Evolutionary conservation across 257 asterid species (phyloP), one percentile per base, ranked within the genome.

Genomic region (Gentiana straminea): DNA sequence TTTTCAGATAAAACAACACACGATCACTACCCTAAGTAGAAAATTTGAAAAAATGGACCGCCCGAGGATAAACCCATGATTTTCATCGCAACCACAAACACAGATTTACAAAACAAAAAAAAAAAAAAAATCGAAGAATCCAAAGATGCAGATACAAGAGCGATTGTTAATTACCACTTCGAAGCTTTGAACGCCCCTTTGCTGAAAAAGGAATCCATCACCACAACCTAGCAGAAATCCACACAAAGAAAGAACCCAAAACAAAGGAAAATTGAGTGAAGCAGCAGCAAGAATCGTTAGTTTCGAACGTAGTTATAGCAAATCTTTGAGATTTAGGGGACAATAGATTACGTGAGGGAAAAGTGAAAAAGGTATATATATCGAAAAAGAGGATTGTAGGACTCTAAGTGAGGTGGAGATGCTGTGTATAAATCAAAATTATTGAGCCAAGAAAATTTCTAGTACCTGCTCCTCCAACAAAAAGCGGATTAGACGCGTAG

Each of bases 161-260:
- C 15, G 62, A 47, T 8, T 8, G 10, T 64, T 7, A 4, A 39
- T 66, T 73, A 90, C 98, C 98, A 90, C 84, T 83, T 84, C 38
- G 89, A 68, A 60, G 86, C 91, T 77, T 84, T 84, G 81, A 90
- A 90, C 49, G 86, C 90, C 64, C 91, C 88, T 70, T 69, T 79
- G 74, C 54, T 76, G 85, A 90, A 86, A 77, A 90, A 72, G 52
- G 98, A 84, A 75, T 89, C 95, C 57, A 82, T 68, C 58, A 61
- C 64, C 71, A 77, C 38, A 70, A 72, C 70, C 65, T 24, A 37
- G 63, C 24, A 37, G 32, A 32, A 4, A 33, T 55, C 13, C 41
- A 50, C 64, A 12, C 13, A 49, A 7, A 32, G 51, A 0, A 24
- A 10, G 34, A 15, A 33, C 44, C n/a, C 33, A 45, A 66, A 6